These are phyloP conservation scores for Pharus latifolius DNA, from an alignment of 176 grass and related monocot species.

Conservation along the genomic window DNA sequence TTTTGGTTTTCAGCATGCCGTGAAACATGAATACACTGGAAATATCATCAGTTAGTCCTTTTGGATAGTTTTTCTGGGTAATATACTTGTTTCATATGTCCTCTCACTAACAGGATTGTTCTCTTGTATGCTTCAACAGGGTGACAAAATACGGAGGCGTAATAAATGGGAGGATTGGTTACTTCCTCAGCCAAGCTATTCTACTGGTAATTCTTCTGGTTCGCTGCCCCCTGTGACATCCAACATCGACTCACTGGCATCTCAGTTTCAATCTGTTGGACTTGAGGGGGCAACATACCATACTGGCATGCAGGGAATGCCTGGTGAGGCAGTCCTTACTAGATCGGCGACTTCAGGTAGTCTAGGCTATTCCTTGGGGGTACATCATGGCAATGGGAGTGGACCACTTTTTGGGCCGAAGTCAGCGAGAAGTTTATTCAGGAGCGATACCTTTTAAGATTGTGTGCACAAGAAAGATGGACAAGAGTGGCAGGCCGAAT, in stretches of 20 bases:
- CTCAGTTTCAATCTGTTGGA: slow-evolving; percentile 50
- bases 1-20: background rate
- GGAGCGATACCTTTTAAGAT: slow-evolving; percentile 52
- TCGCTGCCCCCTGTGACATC: slow-evolving; percentile 28
- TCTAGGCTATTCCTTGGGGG: slow-evolving; percentile 28
- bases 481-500: slow-evolving; percentile 17
- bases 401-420: slow-evolving; percentile 30
- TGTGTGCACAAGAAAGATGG: slow-evolving; percentile 11
- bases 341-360: slow-evolving; percentile 55
- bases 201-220: slow-evolving; percentile 23
- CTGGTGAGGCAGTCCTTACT: slow-evolving; percentile 35
- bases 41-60: background rate
- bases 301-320: slow-evolving; percentile 23
- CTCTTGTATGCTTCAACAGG: slow-evolving; percentile 26
- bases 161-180: slow-evolving; percentile 72
- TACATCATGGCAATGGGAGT: slow-evolving; percentile 11
- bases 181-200: slow-evolving; percentile 37
- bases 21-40: background rate
- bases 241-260: slow-evolving; percentile 19
- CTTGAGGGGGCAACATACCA: slow-evolving; percentile 40
- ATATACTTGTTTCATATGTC: background rate
- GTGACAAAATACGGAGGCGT: slow-evolving; percentile 68
- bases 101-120: background rate
- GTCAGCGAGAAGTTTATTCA: slow-evolving; percentile 39
- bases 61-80: background rate